Evolutionary conservation across 306 rosid species (phyloP), one percentile per base, ranked within the genome.

Genomic region (Dalbergia cochinchinensis): DNA sequence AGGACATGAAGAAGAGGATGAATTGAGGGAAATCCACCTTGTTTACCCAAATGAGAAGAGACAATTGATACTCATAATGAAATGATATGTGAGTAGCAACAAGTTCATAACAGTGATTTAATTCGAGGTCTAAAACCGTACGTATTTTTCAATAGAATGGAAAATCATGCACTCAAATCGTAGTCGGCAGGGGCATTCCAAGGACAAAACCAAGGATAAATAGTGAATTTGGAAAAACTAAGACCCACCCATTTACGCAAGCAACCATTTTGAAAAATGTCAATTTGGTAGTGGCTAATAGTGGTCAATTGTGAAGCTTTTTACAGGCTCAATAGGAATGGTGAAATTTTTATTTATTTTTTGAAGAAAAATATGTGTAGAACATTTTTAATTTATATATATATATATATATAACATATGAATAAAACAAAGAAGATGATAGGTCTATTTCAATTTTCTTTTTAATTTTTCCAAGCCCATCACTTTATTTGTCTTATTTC

Each of bases 151-250:
- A 66, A 65, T 26, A 39, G 66, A 64, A 55, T 14, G 74, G 60
- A 68, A 82, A 69, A 12, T 6, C 4, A 53, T 37, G 54, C 79
- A 78, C 64, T 82, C 63, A 37, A 12, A 70, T 65, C 33, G 58
- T 76, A 86, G 89, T 82, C 80, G 86, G 89, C 84, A 86, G 44
- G 55, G 76, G 69, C 63, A 70, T 75, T 67, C 51, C 59, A 70
- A 74, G 80, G 86, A 79, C 84, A 86, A 57, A 55, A 55, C 70
- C 37, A 18, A n/a, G 22, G 71, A 48, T 20, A 62, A 65, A 82
- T 60, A 64, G 80, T 82, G 60, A 73, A 77, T 35, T 67, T 81
- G 85, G 80, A 73, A 85, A 76, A 42, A 77, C 59, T 14, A 10
- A 74, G 66, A 66, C 80, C 85, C 83, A 72, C 80, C 71, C 20